Evolutionary conservation across 2,329 filamentous ascomycete genomes (phyloP), one percentile per base, ranked within the genome.

Genomic region (Fusarium fracticaudum): DNA sequence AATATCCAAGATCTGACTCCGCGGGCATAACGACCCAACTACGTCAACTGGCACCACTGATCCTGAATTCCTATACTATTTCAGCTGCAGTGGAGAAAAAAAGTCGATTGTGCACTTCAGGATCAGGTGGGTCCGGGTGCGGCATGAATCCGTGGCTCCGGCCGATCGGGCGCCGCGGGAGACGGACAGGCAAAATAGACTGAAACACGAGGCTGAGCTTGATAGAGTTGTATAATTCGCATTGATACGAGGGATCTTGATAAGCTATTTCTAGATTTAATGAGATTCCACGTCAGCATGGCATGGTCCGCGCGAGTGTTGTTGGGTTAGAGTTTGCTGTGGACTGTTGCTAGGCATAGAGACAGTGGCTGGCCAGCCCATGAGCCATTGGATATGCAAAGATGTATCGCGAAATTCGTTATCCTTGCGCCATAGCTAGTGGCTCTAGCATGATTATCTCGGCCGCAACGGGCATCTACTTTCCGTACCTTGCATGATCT

Each of bases 1-100:
- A 43, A 41, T n/a, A 18, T 29, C 4, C 31, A 29, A 61, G 38
- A 57, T 51, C 43, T 60, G 65, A 35, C 43, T 54, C 66, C 64
- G 55, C 57, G 37, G 47, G 43, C 47, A 37, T n/a, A 45, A 20
- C 51, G 20, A 41, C 26, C 26, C n/a, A 35, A 40, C 64, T 62
- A 58, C 65, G 67, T 69, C 67, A 57, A 67, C 41, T 62, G 43
- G 48, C 45, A 44, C 61, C 35, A 67, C 50, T 43, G 22, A 29
- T 58, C 57, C 26, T 31, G 22, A 45, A 51, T 57, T 26, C 13
- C 33, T 44, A 62, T 63, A n/a, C 40, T 15, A 44, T 57, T 53
- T 47, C 26, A 35, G 53, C 38, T 53, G 29, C 17, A n/a, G 60
- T 70, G 67, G 66, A 70, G 59, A 5, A 43, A 22, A 69, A 43